Conservation (phyloP, 345 rosid genomes). For the Bruguiera parviflora region DNA sequence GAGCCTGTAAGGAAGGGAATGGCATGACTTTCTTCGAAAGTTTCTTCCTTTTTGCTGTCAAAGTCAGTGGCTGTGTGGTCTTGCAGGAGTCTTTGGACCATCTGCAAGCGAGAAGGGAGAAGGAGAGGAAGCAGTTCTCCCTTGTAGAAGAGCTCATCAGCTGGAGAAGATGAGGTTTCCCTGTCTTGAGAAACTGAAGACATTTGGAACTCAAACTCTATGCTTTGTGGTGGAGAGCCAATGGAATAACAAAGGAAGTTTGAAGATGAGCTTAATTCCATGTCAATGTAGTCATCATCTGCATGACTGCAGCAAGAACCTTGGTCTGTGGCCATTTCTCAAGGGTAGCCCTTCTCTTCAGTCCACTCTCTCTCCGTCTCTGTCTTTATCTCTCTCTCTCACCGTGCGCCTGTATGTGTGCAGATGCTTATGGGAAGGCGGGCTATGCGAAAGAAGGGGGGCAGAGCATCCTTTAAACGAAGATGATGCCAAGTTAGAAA, state of each 20-base stretch:
- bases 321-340: slow-evolving; percentile 12
- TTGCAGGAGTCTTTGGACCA: slow-evolving; percentile 70
- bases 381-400: background rate
- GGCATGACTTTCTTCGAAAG: slow-evolving; percentile 24
- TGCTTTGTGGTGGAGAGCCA: slow-evolving; percentile 53
- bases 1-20: slow-evolving; percentile 21
- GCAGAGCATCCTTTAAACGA: slow-evolving; percentile 42
- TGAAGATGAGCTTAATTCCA: slow-evolving; percentile 61
- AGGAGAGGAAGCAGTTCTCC: slow-evolving; percentile 97
- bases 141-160: slow-evolving; percentile 92
- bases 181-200: slow-evolving; percentile 43
- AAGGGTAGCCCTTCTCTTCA: slow-evolving; percentile 8
- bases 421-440: slow-evolving; percentile 28
- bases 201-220: slow-evolving; percentile 91
- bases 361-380: slow-evolving; percentile 10
- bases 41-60: slow-evolving; percentile 16
- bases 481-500: slow-evolving; percentile 33
- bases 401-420: slow-evolving; percentile 16
- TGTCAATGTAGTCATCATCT: slow-evolving; percentile 74
- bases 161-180: slow-evolving; percentile 47
- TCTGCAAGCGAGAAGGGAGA: slow-evolving; percentile 72
- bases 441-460: slow-evolving; percentile 23
- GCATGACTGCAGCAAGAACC: background rate
- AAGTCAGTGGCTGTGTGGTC: slow-evolving; percentile 21
- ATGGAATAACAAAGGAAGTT: slow-evolving; percentile 40